These are phyloP conservation scores for Diaporthe velutina DNA, from an alignment of 2,329 filamentous ascomycete species.

Conservation along the genomic window DNA sequence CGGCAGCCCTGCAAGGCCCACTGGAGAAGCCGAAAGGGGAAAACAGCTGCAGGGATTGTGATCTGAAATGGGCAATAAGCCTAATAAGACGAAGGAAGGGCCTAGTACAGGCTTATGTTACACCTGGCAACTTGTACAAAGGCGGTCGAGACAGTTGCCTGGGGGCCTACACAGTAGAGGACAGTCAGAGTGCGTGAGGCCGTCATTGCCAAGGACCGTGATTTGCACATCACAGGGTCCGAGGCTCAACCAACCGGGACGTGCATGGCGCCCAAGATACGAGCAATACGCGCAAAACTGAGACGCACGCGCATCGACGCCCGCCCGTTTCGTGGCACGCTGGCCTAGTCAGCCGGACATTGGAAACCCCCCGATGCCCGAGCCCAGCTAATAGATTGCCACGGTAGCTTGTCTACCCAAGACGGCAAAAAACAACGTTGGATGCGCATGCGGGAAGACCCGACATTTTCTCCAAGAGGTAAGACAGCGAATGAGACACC, in stretches of 20 bases:
- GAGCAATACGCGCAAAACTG: neutral
- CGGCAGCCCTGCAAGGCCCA: neutral
- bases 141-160: neutral
- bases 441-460: constrained; percentile 17
- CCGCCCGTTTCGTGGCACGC: neutral
- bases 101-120: neutral
- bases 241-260: neutral
- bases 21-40: neutral
- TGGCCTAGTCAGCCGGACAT: constrained; percentile 8
- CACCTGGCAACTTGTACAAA: neutral
- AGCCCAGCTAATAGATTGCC: neutral
- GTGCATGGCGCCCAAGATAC: neutral
- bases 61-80: neutral
- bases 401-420: neutral
- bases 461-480: constrained; percentile 8
- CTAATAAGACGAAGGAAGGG: neutral
- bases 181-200: neutral
- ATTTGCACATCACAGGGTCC: constrained; percentile 1
- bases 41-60: neutral
- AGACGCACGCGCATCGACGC: neutral
- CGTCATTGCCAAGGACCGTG: constrained; percentile 3
- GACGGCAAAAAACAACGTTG: no score
- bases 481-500: constrained; percentile 9
- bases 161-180: neutral
- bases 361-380: constrained; percentile 12